Base-by-base conservation (phyloP, 805 yeast species). In the Starmerella ratchasimensis region DNA sequence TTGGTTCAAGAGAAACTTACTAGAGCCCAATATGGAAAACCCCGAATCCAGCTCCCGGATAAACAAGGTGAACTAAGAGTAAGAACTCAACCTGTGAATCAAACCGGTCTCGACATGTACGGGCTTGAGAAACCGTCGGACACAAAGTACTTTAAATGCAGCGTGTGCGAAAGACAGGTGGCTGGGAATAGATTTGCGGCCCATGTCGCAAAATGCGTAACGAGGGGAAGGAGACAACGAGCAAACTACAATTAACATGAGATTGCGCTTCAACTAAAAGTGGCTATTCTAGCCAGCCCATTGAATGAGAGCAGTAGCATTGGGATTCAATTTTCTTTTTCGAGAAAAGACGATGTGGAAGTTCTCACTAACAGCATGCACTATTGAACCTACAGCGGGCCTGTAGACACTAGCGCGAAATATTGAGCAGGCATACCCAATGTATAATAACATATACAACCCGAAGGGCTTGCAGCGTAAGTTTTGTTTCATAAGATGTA, bases 101-200 rank as follows among this genome's bases (percentile, higher is more conserved):
- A 45, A 9, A 52, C 57, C 48, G 55, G 72, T 25, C 37, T 64
- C 38, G 58, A 67, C 55, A 50, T 67, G 33, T 49, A 69, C 38
- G 57, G 68, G 26, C 49, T 60, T 41, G 63, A 61, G 14, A 61
- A 53, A 35, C 57, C 50, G 21, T 66, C 68, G 33, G 82, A 74
- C 31, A 54, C 68, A 14, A 57, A 68, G 37, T 83, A 84, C 56
- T 81, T 83, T 50, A 70, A 64, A 39, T 88, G 98, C 59, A 67
- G 68, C 4, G 78, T 80, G 47, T 88, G 98, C 58, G 75, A 72
- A 15, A 65, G 98, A 39, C 82, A 77, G 51, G 78, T 88, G 6
- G 88, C 94, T 0, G 94, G 94, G 1, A 78, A 81, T 27, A 64
- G 98, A 41, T 86, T 82, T 65, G 96, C 97, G 2, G 84, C 81